Evolutionary conservation across 805 yeast species (phyloP), one percentile per base, ranked within the genome.

Genomic region (Nakazawaea siamensis): DNA sequence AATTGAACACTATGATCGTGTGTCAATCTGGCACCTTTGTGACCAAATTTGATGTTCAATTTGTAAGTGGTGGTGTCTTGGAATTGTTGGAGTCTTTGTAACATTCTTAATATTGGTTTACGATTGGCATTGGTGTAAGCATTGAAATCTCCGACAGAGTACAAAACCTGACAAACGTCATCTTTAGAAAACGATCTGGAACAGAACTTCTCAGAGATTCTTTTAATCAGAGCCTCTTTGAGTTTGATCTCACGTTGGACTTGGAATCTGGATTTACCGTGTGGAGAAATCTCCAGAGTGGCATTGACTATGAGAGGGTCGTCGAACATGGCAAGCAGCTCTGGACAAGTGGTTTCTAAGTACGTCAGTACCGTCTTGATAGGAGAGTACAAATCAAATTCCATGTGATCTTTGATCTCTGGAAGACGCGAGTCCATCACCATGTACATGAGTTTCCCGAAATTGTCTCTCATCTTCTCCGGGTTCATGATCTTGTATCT

Each of bases 401-500:
- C 90, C 78, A 82, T 70, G 34, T 75, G 76, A 12, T 70, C 73
- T 43, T 68, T 71, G 40, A 82, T 71, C 45, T 81, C 86, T 0
- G 86, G 81, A 19, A 80, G 55, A 31, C 83, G 60, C 2, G 92
- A 82, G 54, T 82, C 94, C 92, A 83, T 82, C 24, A 81, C 76
- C 82, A 82, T 83, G 54, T 82, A 82, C 58, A 83, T 78, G 38
- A 83, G 59, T 48, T 82, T 81, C 30, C 94, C 94, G 52, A 76
- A 83, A 4, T 76, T 76, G 47, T 78, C 83, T 42, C 87, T 67
- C 83, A 83, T 77, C 46, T 74, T 68, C 45, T 82, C 87, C 0
- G 94, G 94, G 48, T 82, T 82, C 87, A 82, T 78, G 46, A 83
- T 76, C 51, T 82, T 82, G 58, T 82, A 82, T 29, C 92, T 65